Percentiles rank a stretch among this genome's conserved stretches.
Conservation (phyloP, 495 filamentous ascomycete species). For the Corynascus novoguineensis region DNA sequence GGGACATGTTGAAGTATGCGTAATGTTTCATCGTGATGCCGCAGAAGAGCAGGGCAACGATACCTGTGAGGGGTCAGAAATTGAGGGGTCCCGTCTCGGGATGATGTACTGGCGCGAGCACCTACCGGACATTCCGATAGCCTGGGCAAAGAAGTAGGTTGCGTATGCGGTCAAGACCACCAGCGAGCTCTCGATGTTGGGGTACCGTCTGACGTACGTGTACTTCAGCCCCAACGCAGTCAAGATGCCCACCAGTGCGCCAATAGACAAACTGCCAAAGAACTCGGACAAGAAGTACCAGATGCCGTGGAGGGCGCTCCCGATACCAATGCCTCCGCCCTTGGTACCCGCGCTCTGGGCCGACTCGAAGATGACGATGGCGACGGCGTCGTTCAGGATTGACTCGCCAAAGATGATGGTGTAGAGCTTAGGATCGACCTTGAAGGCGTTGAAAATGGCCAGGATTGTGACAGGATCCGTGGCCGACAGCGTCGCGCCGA, state of each 20-base stretch:
- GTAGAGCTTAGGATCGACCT: conserved; percentile 96
- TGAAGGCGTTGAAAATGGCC: conserved; percentile 98
- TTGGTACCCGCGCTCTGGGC: conserved; percentile 74
- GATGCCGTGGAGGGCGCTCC: conserved; percentile 80
- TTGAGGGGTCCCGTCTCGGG: conserved; percentile 20
- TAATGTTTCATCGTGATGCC: conserved; percentile 98
- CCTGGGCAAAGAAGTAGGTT: conserved; percentile 96
- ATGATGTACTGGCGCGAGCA: background rate
- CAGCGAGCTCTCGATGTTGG: conserved; percentile 93
- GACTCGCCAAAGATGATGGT: conserved; percentile 98
- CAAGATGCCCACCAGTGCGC: conserved; percentile 75
- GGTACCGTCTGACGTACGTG: conserved; percentile 83
- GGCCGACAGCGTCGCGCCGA: conserved; percentile 91
- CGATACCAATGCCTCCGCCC: conserved; percentile 57
- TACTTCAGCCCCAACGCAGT: conserved; percentile 88
- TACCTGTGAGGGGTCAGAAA: conserved; percentile 54
- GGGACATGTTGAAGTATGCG: conserved; percentile 99
- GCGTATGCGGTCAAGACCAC: conserved; percentile 92
- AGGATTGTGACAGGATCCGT: conserved; percentile 97
- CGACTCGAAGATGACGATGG: conserved; percentile 97
- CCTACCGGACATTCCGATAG: conserved; percentile 83
- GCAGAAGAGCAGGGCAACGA: conserved; percentile 94
- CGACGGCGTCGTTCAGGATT: conserved; percentile 95
- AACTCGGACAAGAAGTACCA: conserved; percentile 94
- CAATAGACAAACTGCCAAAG: conserved; percentile 88